A percentile compares a stretch with the other conserved stretches of the same genome.
Evolutionary conservation across 768 basidiomycete genomes (phyloP).

Genomic region (Mrakia gelida): DNA sequence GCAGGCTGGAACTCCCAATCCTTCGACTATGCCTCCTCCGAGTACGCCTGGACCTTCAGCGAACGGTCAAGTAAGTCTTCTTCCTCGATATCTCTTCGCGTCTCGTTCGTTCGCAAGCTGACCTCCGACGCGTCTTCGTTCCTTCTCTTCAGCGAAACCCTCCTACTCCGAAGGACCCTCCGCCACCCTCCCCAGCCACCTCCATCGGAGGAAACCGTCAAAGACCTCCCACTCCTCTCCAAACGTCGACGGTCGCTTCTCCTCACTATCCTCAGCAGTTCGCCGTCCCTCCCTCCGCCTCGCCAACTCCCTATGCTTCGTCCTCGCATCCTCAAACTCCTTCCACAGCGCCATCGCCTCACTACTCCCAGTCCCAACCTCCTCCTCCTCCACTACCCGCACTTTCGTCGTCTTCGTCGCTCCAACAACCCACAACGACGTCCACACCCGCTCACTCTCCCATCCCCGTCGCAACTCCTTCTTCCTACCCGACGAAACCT

Average conservation of each 20-base stretch:
- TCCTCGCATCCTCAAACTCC: neutral
- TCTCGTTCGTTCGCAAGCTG: neutral
- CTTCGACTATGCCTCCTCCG: slow-evolving; percentile 9
- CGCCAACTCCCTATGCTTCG: neutral
- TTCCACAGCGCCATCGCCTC: slow-evolving; percentile 6
- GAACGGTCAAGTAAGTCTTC: neutral
- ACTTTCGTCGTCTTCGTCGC: neutral
- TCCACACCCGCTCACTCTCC: neutral
- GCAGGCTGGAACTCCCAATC: slow-evolving; percentile 5
- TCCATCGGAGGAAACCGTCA: neutral
- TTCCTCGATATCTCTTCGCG: neutral
- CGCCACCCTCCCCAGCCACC: neutral
- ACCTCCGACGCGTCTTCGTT: neutral
- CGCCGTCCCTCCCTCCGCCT: neutral
- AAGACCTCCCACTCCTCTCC: slow-evolving; percentile 7
- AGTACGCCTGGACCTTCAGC: slow-evolving; percentile 12
- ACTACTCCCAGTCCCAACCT: neutral
- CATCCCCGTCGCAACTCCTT: neutral
- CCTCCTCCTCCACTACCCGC: neutral
- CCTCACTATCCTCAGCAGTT: neutral
- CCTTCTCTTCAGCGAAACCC: slow-evolving; percentile 8
- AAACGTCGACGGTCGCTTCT: neutral
- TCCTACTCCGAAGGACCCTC: neutral
- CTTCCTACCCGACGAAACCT: no score
- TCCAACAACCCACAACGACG: neutral